Conservation (phyloP, 1,284 basidiomycete species). For the Pulveroboletus sp. region DNA sequence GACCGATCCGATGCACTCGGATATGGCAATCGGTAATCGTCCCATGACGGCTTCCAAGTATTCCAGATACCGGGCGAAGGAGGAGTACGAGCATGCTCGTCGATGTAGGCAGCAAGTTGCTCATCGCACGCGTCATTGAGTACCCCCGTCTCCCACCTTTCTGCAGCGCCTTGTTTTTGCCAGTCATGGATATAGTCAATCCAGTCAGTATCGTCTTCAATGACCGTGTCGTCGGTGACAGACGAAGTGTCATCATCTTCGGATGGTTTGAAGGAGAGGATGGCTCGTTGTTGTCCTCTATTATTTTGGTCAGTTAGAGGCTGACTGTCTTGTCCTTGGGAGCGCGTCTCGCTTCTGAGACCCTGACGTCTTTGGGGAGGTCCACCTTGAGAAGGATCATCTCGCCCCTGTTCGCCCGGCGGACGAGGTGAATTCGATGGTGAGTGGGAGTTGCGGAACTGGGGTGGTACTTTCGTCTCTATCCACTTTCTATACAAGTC, state of each 20-base stretch:
- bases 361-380: no score
- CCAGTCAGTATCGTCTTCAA: background rate
- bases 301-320: background rate
- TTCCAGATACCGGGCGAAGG: background rate
- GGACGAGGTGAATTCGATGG: no score
- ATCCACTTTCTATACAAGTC: no score
- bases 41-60: background rate
- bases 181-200: background rate
- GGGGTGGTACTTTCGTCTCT: no score
- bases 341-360: no score
- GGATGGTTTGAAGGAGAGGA: background rate
- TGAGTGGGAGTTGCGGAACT: no score
- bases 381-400: no score
- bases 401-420: no score
- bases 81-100: background rate
- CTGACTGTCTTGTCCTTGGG: no score
- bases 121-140: background rate
- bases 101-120: background rate
- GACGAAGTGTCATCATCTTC: background rate
- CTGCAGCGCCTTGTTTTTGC: background rate
- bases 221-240: background rate
- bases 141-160: background rate
- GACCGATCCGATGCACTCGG: background rate
- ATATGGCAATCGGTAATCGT: background rate
- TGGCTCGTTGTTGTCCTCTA: background rate